Evolutionary conservation across 2,329 filamentous ascomycete species (phyloP), one percentile per base, ranked within the genome.

Genomic region (Claviceps cyperi): DNA sequence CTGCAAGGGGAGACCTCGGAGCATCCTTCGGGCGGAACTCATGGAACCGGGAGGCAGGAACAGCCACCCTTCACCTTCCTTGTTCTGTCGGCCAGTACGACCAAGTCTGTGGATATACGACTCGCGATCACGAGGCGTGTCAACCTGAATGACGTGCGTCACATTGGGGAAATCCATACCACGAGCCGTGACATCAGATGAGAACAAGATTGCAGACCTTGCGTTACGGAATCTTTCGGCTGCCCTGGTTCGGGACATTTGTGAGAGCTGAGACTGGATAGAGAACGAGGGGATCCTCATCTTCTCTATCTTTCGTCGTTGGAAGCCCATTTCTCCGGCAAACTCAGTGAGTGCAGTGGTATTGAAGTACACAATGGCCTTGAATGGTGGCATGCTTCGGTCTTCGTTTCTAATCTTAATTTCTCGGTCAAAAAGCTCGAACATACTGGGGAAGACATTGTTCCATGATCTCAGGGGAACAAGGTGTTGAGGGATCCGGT

Each of bases 281-380:
- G 82, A 74, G 57, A 69, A 69, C 49, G 70, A 56, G 9, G 57
- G 55, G 11, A 57, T 45, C 40, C 52, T 56, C 50, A 67, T 55
- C 13, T 78, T 58, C 21, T 70, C 68, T 51, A 70, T 66, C 48
- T 60, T 52, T 32, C 61, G 57, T 19, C 58, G 58, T 21, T 65
- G 56, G 47, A 80, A 68, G 35, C 71, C 69, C 21, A 83, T 67
- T 15, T 75, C 70, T 19, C 74, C 69, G 21, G 80, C 79, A 46
- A 89, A 70, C 51, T 81, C 73, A 43, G 89, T 86, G 55, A 84
- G 75, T 22, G 78, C 77, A 1, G 85, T 94, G 21, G 84, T 87
- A 59, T 86, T 86, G 64, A 91, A 84, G 70, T 95, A 98, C 41
- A 95, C 72, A 53, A 98, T 94, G n/a, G 88, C 87, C 74, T 98